These are phyloP conservation scores for Urtica urens DNA, from an alignment of 306 rosid genomes.

Conservation along the genomic window DNA sequence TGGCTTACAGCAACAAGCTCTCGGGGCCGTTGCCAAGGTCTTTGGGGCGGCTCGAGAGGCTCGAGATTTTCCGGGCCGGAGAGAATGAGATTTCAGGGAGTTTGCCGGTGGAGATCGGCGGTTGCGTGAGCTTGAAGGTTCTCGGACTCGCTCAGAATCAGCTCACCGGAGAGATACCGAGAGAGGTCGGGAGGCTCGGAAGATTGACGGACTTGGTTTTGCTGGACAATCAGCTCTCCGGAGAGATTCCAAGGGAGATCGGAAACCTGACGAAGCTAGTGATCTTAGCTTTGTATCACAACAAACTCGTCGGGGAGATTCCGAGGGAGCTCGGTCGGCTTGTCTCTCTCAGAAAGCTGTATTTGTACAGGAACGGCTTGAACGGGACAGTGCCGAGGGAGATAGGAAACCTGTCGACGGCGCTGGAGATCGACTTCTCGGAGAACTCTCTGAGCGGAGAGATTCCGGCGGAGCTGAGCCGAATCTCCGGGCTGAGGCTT, in stretches of 20 bases:
- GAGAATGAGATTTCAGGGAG: conserved; percentile 55
- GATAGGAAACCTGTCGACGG: conserved; percentile 67
- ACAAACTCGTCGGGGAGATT: conserved; percentile 46
- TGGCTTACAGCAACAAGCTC: conserved; percentile 51
- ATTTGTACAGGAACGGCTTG: conserved; percentile 53
- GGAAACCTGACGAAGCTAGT: conserved; percentile 49
- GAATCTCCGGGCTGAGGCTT: conserved; percentile 38
- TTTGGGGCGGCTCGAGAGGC: conserved; percentile 49
- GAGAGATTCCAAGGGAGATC: conserved; percentile 57
- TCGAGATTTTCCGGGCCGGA: conserved; percentile 58
- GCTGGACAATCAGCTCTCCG: conserved; percentile 46
- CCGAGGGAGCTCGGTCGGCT: conserved; percentile 62
- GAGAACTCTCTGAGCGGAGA: conserved; percentile 52
- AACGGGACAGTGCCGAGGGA: conserved; percentile 73
- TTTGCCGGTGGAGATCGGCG: conserved; percentile 56
- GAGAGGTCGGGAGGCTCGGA: conserved; percentile 58
- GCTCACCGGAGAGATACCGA: conserved; percentile 52
- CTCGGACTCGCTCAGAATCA: conserved; percentile 78
- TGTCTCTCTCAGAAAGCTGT: conserved; percentile 32
- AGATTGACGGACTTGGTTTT: conserved; percentile 35
- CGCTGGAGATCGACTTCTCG: conserved; percentile 51
- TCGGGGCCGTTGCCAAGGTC: conserved; percentile 55
- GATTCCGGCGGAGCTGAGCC: conserved; percentile 56
- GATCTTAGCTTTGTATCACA: conserved; percentile 51
- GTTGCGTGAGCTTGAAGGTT: conserved; percentile 34